Percentiles rank a stretch among this genome's conserved stretches.
Conservation (phyloP, 768 basidiomycete genomes). For the Suillus plorans region DNA sequence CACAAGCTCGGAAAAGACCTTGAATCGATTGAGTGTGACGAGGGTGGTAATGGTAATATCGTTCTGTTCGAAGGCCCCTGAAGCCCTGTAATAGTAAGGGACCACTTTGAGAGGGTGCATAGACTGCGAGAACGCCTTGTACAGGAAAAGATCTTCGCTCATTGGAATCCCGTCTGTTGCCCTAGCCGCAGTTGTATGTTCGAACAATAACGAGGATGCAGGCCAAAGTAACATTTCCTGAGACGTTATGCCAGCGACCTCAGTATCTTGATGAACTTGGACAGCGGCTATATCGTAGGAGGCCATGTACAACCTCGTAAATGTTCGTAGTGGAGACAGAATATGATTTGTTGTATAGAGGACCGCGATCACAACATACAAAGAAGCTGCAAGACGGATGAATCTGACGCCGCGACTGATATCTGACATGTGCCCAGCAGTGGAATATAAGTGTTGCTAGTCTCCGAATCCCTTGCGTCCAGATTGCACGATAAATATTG, state of each 20-base stretch:
- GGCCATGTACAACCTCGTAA: not conserved
- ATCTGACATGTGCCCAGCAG: not conserved
- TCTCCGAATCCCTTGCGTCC: slow-evolving; percentile 14
- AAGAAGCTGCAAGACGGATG: slow-evolving; percentile 5
- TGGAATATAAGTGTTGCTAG: not conserved
- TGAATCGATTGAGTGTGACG: slow-evolving; percentile 76
- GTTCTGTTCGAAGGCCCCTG: slow-evolving; percentile 49
- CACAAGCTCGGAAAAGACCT: slow-evolving; percentile 69
- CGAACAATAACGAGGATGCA: not conserved
- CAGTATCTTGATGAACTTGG: not conserved
- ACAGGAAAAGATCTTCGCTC: slow-evolving; percentile 54
- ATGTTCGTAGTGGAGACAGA: slow-evolving; percentile 9
- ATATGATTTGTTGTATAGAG: slow-evolving; percentile 33
- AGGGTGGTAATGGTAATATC: slow-evolving; percentile 87
- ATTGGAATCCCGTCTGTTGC: slow-evolving; percentile 19
- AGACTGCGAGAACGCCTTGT: slow-evolving; percentile 67
- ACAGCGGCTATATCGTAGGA: not conserved
- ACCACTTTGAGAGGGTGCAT: slow-evolving; percentile 75
- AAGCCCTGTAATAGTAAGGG: slow-evolving; percentile 79
- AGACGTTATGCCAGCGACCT: slow-evolving; percentile 4
- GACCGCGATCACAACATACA: slow-evolving; percentile 29
- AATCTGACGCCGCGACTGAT: not conserved
- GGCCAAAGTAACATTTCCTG: slow-evolving; percentile 25
- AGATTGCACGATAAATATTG: slow-evolving; percentile 3
- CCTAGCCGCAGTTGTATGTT: slow-evolving; percentile 1